Percentiles rank a stretch among this genome's conserved stretches.
Conservation (phyloP, 1,284 basidiomycete species). For the Ustilago trichophora region DNA sequence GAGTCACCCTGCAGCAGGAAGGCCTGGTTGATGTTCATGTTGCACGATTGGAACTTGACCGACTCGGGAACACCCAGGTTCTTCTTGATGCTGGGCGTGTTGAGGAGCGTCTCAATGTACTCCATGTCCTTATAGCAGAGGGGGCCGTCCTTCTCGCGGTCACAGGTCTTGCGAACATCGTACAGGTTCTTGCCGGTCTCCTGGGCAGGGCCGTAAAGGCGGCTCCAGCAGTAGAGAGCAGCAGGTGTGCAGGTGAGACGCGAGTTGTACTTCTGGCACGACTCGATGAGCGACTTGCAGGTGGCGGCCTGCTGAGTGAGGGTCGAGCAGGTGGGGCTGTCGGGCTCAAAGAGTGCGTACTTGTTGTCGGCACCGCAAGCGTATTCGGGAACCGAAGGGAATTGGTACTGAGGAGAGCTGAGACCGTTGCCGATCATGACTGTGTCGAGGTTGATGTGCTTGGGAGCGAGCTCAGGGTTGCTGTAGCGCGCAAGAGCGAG, state of each 20-base stretch:
- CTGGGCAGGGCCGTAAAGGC: slow-evolving; percentile 70
- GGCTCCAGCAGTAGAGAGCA: slow-evolving; percentile 68
- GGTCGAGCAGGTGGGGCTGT: slow-evolving; percentile 75
- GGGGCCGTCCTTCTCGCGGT: slow-evolving; percentile 74
- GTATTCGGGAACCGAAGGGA: slow-evolving; percentile 76
- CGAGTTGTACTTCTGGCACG: slow-evolving; percentile 63
- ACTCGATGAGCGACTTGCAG: slow-evolving; percentile 73
- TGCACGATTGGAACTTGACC: slow-evolving; percentile 73
- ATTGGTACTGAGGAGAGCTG: slow-evolving; percentile 64
- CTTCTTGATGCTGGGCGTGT: slow-evolving; percentile 73
- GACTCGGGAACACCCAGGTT: slow-evolving; percentile 76
- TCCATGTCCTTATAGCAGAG: slow-evolving; percentile 73
- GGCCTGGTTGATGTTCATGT: slow-evolving; percentile 72
- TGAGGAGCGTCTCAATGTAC: slow-evolving; percentile 67
- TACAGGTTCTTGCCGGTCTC: slow-evolving; percentile 72
- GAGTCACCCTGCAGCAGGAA: slow-evolving; percentile 80
- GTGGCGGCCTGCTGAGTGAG: slow-evolving; percentile 75
- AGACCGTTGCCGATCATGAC: slow-evolving; percentile 66
- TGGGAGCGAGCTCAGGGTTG: slow-evolving; percentile 36
- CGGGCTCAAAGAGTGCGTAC: slow-evolving; percentile 76
- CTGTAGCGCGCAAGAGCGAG: slow-evolving; percentile 37
- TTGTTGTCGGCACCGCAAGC: slow-evolving; percentile 71
- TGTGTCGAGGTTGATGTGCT: slow-evolving; percentile 60
- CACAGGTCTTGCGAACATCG: slow-evolving; percentile 82
- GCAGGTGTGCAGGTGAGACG: slow-evolving; percentile 71